Conservation (phyloP, 2,329 filamentous ascomycete species). For the Hysterium pulicare region DNA sequence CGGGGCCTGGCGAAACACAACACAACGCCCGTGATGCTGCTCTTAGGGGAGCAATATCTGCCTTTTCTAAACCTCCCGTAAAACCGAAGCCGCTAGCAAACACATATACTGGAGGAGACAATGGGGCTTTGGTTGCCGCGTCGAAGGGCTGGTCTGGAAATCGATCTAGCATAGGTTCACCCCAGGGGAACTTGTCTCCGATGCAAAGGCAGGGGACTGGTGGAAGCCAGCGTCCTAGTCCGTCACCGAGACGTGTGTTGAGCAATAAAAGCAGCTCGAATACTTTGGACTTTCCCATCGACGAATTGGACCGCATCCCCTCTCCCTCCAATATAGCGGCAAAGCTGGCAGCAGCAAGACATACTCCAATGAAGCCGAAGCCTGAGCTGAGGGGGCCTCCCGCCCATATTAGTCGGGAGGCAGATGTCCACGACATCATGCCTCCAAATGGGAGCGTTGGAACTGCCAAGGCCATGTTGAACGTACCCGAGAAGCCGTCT, state of each 20-base stretch:
- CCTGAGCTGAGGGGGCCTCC: constrained; percentile 9
- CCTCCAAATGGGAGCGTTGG: constrained; percentile 34
- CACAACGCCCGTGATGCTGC: constrained; percentile 44
- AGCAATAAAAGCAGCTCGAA: constrained; percentile 29
- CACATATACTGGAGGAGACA: constrained; percentile 37
- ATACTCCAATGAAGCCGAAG: constrained; percentile 43
- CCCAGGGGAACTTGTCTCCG: constrained; percentile 16
- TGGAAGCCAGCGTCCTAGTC: constrained; percentile 24
- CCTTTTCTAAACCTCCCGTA: constrained; percentile 45
- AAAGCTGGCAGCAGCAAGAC: constrained; percentile 60
- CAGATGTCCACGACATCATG: constrained; percentile 25
- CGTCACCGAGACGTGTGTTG: constrained; percentile 18
- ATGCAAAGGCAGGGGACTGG: constrained; percentile 30
- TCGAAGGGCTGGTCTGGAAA: constrained; percentile 37
- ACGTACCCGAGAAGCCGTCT: constrained; percentile 12
- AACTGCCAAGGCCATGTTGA: constrained; percentile 27
- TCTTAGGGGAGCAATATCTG: constrained; percentile 47
- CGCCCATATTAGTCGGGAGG: constrained; percentile 15
- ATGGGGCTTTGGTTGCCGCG: constrained; percentile 47
- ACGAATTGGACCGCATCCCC: constrained; percentile 33
- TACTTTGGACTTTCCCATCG: constrained; percentile 28
- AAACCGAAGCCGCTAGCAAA: constrained; percentile 40
- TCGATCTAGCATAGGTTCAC: constrained; percentile 5
- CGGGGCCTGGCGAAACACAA: constrained; percentile 32
- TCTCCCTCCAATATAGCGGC: constrained; percentile 62